Evolutionary conservation across 2,329 filamentous ascomycete species (phyloP).

Genomic region (Chaetothyriales sp.): DNA sequence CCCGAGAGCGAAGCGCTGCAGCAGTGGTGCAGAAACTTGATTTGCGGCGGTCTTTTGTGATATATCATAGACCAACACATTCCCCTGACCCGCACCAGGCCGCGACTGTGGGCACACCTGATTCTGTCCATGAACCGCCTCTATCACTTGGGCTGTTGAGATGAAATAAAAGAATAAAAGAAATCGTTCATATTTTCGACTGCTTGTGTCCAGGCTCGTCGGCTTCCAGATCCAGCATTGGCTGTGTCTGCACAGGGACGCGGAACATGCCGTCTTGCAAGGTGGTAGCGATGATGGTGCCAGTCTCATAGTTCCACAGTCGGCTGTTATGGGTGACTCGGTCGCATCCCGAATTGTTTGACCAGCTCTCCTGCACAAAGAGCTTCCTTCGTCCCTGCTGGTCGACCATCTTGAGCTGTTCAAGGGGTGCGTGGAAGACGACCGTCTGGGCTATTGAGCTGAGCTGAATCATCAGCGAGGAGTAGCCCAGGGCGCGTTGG

Average conservation of each 20-base stretch:
- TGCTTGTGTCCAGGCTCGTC: not conserved
- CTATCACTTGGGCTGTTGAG: no score
- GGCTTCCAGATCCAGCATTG: conserved; percentile 1
- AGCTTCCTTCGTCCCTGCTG: conserved; percentile 24
- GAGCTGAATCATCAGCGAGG: conserved; percentile 27
- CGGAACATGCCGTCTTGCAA: conserved; percentile 37
- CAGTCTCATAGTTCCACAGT: conserved; percentile 25
- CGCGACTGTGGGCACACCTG: no score
- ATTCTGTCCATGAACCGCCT: no score
- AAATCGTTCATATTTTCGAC: conserved; percentile 1
- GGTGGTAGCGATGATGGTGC: conserved; percentile 31
- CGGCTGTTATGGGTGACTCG: conserved; percentile 33
- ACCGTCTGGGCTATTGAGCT: conserved; percentile 35
- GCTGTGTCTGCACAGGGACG: conserved; percentile 6
- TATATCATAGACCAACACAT: no score
- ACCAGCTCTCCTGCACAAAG: conserved; percentile 37
- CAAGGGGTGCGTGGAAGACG: conserved; percentile 30
- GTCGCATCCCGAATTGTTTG: conserved; percentile 30
- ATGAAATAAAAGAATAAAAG: no score
- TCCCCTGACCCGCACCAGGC: no score
- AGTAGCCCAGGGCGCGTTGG: conserved; percentile 33
- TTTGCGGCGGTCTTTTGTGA: no score
- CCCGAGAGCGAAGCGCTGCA: no score
- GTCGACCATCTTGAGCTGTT: conserved; percentile 29
- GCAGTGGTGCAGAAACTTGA: no score